phyloP scores from a whole-genome alignment of 768 basidiomycete genomes.

The Hygrocybe coccinea region DNA sequence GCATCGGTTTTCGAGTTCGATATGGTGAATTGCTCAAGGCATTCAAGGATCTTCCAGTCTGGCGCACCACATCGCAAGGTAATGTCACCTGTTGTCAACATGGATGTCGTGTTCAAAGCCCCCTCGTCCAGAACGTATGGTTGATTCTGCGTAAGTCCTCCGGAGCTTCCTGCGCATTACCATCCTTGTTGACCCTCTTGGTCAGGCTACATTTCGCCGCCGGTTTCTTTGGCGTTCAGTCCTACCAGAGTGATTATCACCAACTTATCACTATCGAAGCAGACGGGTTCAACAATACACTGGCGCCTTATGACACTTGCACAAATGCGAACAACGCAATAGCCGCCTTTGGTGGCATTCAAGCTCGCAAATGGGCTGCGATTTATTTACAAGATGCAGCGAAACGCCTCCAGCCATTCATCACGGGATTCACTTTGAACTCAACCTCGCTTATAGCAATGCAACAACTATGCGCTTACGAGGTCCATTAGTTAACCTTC shows the following conservation, averaged over 20 bases:
- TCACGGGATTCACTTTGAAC: slow-evolving; percentile 50
- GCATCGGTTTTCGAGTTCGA: slow-evolving; percentile 55
- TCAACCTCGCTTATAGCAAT: slow-evolving; percentile 52
- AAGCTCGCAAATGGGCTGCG: slow-evolving; percentile 51
- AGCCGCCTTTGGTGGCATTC: slow-evolving; percentile 36
- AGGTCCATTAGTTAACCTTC: slow-evolving; percentile 38
- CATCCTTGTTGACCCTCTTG: neutral
- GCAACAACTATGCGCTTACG: slow-evolving; percentile 71
- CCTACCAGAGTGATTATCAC: slow-evolving; percentile 50
- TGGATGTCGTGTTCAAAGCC: neutral
- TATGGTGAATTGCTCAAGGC: slow-evolving; percentile 49
- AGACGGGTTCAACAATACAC: slow-evolving; percentile 58
- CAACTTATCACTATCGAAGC: slow-evolving; percentile 59
- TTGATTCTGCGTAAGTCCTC: slow-evolving; percentile 41
- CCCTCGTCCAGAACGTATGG: slow-evolving; percentile 43
- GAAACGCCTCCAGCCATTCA: slow-evolving; percentile 44
- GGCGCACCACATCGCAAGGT: slow-evolving; percentile 58
- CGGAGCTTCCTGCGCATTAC: neutral
- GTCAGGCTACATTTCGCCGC: slow-evolving; percentile 44
- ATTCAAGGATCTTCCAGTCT: slow-evolving; percentile 52
- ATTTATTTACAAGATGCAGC: slow-evolving; percentile 57
- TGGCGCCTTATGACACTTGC: slow-evolving; percentile 66
- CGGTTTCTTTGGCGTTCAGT: slow-evolving; percentile 56
- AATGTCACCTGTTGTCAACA: slow-evolving; percentile 4
- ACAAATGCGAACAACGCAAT: slow-evolving; percentile 50